Evolutionary conservation across 371 early-diverging fungal species (phyloP), one percentile per base, ranked within the genome.

Genomic region (Mortierella sp.): DNA sequence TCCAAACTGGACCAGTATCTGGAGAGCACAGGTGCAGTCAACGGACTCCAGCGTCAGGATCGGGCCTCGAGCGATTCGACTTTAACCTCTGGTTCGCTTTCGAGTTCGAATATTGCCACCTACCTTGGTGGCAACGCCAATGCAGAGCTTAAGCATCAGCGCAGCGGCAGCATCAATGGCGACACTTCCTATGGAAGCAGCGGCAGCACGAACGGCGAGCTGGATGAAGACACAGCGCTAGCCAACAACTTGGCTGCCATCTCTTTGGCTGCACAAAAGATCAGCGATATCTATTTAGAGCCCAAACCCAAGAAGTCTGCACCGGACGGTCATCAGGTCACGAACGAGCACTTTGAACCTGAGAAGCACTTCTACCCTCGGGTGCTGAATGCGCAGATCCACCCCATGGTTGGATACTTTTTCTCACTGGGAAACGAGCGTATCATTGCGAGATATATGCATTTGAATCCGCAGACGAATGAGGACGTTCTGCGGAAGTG

Each of bases 361-460:
- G 95, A 94, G 60, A 79, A 87, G 30, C 95, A 96, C 69, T 96
- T 93, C 80, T 96, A 96, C 78, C 97, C 97, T 7, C 88, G 97
- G 19, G 97, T 95, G 1, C 79, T 96, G 49, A 96, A 95, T 79
- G 95, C 97, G 3, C 89, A 90, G 72, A 94, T 96, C 55, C 97
- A 96, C 78, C 80, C 90, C 2, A 82, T 95, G 55, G 93, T 96
- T 27, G 87, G 92, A 30, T 91, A 90, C 31, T 96, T 96, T 80
- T 92, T 96, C 56, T 85, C 91, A 2, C 82, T 96, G 42, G 97
- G 95, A 27, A 95, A 96, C 70, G 95, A 95, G 58, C 84, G 97
- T 21, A 95, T 96, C 61, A 87, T 96, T 62, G 92, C 94, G 7
- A 82, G 97, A 32, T 96, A 94, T 72, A 91, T 92, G 28, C 97